A percentile compares a stretch with the other conserved stretches of the same genome.
Evolutionary conservation across 129 eudicot genomes (phyloP).

Genomic region (Sambucus nigra): DNA sequence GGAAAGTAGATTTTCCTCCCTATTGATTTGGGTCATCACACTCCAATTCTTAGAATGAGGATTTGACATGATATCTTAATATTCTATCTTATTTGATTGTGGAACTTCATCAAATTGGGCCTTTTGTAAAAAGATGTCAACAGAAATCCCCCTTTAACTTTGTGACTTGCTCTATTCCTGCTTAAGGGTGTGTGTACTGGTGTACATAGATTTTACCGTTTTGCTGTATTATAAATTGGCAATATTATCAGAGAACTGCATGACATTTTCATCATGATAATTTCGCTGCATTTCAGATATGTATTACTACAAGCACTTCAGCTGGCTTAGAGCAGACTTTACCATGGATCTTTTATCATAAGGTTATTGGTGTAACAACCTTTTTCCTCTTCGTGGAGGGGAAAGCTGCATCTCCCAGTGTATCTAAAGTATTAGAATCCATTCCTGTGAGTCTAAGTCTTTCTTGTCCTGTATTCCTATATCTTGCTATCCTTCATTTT

Average conservation of each 20-base stretch:
- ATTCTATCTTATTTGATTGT: too few species aligned
- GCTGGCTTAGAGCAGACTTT: conserved; percentile 68
- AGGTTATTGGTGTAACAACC: conserved; percentile 47
- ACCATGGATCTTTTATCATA: conserved; percentile 70
- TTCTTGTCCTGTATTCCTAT: neutral
- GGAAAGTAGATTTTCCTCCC: too few species aligned
- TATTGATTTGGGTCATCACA: too few species aligned
- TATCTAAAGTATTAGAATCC: conserved; percentile 46
- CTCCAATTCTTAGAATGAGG: too few species aligned
- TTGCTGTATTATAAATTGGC: neutral
- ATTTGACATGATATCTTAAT: too few species aligned
- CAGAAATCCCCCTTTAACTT: neutral
- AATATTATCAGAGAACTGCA: neutral
- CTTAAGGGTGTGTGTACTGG: neutral
- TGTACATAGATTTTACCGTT: neutral
- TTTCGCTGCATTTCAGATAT: conserved; percentile 29
- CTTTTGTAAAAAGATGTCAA: too few species aligned
- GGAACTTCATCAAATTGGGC: too few species aligned
- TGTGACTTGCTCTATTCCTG: neutral
- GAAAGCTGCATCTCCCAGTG: conserved; percentile 50
- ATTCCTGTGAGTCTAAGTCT: conserved; percentile 42
- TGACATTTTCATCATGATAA: neutral
- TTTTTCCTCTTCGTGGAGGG: conserved; percentile 62
- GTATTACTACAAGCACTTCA: conserved; percentile 60
- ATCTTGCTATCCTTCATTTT: neutral